Base-by-base conservation (phyloP, 2,329 filamentous ascomycete species). In the Aspergillus texensis region DNA sequence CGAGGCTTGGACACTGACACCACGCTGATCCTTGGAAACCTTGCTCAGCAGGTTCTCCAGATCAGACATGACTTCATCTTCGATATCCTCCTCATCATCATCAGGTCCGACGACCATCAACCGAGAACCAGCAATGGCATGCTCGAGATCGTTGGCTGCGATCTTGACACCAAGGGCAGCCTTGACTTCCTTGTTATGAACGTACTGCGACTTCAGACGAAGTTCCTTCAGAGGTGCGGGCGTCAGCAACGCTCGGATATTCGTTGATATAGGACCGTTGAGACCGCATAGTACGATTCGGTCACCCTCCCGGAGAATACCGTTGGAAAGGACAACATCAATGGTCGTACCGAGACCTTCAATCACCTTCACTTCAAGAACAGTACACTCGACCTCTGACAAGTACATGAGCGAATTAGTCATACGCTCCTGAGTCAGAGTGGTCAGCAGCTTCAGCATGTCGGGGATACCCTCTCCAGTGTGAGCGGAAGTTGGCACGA, bases 141-240 rank as follows among this genome's bases (percentile, higher is more conserved):
- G 90, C 78, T 99, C 95, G 26, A 99, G 90, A 67, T 94, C 93
- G 71, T 97, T 96, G 52, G 94, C 95, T 67, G 93, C 93, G 76
- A 99, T 98, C 87, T 99, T 99, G 79, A 99, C 93, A 91, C 95
- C 95, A 74, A 99, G 87, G 10, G 95, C 93, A 24, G 96, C 95
- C 85, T 97, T 99, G 82, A 97, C 94, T 79, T 97, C 93, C 84
- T 99, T 98, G 84, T 99, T 97, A 84, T 99, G 96, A 34, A 99
- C 94, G 74, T 99, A 99, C 67, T 90, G 87, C 3, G 94, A 97
- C 82, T 98, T 98, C 73, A 99, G 88, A 78, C 96, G 93, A 68
- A 99, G 81, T 78, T 99, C 95, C 76, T 93, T 95, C 77, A 99
- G 88, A 65, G 93, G 92, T 12, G 93, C 94, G 1, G 95, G 95